Percentiles rank a stretch among this genome's conserved stretches.
phyloP scores from a whole-genome alignment of 768 basidiomycete species.

The Boletus rubroflammeus region DNA sequence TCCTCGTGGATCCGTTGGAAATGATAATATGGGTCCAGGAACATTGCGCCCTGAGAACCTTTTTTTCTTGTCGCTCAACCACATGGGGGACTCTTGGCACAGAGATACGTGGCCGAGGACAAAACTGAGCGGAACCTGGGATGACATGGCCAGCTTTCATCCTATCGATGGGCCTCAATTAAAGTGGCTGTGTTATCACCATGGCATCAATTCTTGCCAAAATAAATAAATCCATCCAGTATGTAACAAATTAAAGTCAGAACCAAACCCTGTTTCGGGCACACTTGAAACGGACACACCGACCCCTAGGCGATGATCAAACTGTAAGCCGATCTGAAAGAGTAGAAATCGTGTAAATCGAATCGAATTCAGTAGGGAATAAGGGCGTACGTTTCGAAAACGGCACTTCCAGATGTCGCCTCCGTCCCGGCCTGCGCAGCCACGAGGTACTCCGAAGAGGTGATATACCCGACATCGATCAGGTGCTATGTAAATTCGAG shows the following conservation, averaged over 20 bases:
- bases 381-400: constrained; percentile 46
- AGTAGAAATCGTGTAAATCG: neutral
- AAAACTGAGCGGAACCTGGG: neutral
- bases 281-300: no score
- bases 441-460: constrained; percentile 51
- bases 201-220: no score
- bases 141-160: no score
- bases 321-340: constrained; percentile 42
- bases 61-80: neutral
- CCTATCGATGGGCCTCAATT: no score
- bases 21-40: neutral
- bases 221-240: no score
- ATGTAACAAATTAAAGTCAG: no score
- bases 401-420: constrained; percentile 54
- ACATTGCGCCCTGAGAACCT: neutral
- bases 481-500: constrained; percentile 43
- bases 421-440: constrained; percentile 64
- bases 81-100: neutral
- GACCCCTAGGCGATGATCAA: constrained; percentile 46
- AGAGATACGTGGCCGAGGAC: neutral
- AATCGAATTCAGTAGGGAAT: no score
- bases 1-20: neutral
- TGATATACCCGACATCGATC: constrained; percentile 42
- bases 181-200: no score
- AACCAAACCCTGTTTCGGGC: no score